These are phyloP conservation scores for Globisporangium cederbergense DNA, from an alignment of 352 stramenopile genomes.

Conservation along the genomic window DNA sequence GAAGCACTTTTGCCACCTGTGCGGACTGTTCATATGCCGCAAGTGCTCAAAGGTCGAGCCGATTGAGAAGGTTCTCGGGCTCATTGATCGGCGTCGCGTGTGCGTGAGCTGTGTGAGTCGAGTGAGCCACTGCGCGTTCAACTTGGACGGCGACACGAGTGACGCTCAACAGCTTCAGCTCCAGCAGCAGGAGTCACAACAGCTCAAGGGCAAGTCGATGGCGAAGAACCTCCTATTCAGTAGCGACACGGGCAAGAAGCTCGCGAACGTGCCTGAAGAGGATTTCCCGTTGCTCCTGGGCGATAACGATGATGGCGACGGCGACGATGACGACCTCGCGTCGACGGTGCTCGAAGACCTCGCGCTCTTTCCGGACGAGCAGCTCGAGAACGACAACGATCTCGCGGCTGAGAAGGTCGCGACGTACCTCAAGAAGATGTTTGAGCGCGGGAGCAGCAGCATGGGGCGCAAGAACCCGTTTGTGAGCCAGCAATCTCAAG, in stretches of 20 bases:
- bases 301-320: constrained; percentile 12
- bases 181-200: constrained; percentile 14
- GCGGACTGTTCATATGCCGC: constrained; percentile 46
- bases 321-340: constrained; percentile 28
- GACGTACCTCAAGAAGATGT: constrained; percentile 11
- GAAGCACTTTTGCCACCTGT: constrained; percentile 54
- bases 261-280: constrained; percentile 9
- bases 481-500: not conserved
- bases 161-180: constrained; percentile 14
- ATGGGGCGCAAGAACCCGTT: not conserved
- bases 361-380: constrained; percentile 15
- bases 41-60: constrained; percentile 47
- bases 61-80: constrained; percentile 40
- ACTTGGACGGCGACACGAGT: constrained; percentile 9
- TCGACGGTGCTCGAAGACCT: constrained; percentile 37
- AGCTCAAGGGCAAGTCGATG: not conserved
- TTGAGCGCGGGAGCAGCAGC: constrained; percentile 2
- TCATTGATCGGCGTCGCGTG: constrained; percentile 41
- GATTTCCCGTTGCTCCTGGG: constrained; percentile 19
- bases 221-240: constrained; percentile 8
- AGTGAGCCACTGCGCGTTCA: constrained; percentile 55
- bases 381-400: constrained; percentile 1
- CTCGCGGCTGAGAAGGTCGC: not conserved
- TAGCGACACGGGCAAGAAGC: constrained; percentile 15
- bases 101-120: constrained; percentile 44